Base-by-base conservation (phyloP, 2,329 filamentous ascomycete species). In the Paraphoma chrysanthemicola region DNA sequence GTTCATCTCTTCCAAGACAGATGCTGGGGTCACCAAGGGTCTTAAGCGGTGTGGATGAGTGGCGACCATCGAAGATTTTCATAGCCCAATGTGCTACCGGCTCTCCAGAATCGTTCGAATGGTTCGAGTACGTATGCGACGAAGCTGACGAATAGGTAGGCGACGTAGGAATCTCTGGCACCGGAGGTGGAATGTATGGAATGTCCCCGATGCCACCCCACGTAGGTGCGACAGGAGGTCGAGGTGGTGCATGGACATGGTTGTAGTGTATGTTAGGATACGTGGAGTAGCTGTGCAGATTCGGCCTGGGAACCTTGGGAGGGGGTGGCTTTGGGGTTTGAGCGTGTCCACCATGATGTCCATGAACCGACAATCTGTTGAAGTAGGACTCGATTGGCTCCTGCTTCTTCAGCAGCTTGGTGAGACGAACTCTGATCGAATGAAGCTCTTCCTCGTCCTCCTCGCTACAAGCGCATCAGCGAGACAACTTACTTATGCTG, bases 91-190 rank as follows among this genome's bases (percentile, higher is more conserved):
- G 79, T 16, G 68, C 64, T 18, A 69, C 68, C 8, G 66, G 58
- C 16, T 68, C 67, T 23, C 65, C 62, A 0, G 75, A 77, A 44
- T 72, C 70, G 50, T 64, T 73, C 1, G 75, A 76, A 43, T 73
- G 69, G 4, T 75, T 76, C 3, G 72, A 71, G 48, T 74, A 74
- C 1, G 77, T 77, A 28, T 74, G 75, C 8, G 77, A 79, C 2
- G 79, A 81, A 43, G 74, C 72, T 16, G 75, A 79, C 4, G 78
- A 80, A 51, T 76, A 78, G 1, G 76, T 77, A 6, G 79, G 79
- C 12, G 78, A 80, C 8, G 74, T 64, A 12, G 77, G 78, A 31
- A 75, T 69, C 36, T 77, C 75, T 14, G 78, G 77, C 1, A 69
- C 72, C 5, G 72, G 62, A 29, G 74, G 74, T 18, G 74, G 74